A percentile compares a stretch with the other conserved stretches of the same genome.
Evolutionary conservation across 1,139 yeast species (phyloP).

Genomic region (Torulaspora globosa): DNA sequence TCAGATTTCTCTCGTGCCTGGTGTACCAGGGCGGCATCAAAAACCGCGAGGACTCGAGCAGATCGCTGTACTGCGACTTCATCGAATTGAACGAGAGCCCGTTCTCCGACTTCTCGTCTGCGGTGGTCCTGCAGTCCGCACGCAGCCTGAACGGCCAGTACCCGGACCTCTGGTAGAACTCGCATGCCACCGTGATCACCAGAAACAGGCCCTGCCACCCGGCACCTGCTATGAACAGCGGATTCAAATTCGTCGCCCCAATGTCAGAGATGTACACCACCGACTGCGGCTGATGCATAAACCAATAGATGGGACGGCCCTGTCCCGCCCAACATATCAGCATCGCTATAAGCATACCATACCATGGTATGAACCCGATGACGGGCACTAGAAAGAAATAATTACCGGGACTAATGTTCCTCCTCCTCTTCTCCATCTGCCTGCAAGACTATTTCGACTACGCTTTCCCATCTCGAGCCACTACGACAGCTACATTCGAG

Average conservation of each 20-base stretch:
- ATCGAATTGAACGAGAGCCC: conserved; percentile 10
- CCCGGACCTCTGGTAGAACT: conserved; percentile 35
- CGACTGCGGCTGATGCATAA: conserved; percentile 45
- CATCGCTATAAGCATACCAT: conserved; percentile 75
- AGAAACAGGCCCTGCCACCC: conserved; percentile 76
- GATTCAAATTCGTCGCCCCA: conserved; percentile 81
- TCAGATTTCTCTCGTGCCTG: conserved; percentile 37
- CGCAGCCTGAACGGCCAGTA: conserved; percentile 26
- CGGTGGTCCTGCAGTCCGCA: conserved; percentile 12
- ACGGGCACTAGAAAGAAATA: conserved; percentile 51
- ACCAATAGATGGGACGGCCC: conserved; percentile 68
- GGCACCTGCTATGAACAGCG: conserved; percentile 75
- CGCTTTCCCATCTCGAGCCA: too few species aligned
- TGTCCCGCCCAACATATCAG: conserved; percentile 68
- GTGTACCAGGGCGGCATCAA: conserved; percentile 40
- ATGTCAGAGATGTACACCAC: conserved; percentile 79
- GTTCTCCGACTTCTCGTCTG: conserved; percentile 13
- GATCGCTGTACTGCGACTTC: conserved; percentile 18
- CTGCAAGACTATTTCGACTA: too few species aligned
- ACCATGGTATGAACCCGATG: conserved; percentile 57
- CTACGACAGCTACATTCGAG: too few species aligned
- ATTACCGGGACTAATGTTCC: conserved; percentile 31
- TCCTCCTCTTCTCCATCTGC: conserved; percentile 1
- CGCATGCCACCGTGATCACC: conserved; percentile 49
- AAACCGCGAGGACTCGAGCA: conserved; percentile 16